Evolutionary conservation across 2,329 filamentous ascomycete species (phyloP).

Genomic region (Xylaria sp.): DNA sequence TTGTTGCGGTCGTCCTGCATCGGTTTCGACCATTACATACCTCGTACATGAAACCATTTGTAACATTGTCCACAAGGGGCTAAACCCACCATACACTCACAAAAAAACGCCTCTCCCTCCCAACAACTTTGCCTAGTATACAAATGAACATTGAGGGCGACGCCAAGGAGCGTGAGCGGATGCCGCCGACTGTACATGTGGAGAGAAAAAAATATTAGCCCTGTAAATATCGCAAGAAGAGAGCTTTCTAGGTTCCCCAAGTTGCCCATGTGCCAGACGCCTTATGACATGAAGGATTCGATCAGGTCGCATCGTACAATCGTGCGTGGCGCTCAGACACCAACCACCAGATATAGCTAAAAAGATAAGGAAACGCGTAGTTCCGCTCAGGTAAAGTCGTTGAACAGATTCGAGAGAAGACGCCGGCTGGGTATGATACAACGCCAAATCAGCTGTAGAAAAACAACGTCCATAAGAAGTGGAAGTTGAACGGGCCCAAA

Average conservation of each 20-base stretch:
- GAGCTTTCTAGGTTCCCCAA: slow-evolving; percentile 30
- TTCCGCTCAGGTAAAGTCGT: slow-evolving; percentile 36
- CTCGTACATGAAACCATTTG: slow-evolving; percentile 39
- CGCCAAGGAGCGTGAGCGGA: slow-evolving; percentile 39
- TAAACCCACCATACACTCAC: slow-evolving; percentile 34
- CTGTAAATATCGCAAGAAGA: slow-evolving; percentile 42
- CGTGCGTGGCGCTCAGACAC: slow-evolving; percentile 29
- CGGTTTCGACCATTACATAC: slow-evolving; percentile 32
- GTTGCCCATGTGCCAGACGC: slow-evolving; percentile 39
- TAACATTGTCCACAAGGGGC: slow-evolving; percentile 34
- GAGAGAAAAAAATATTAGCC: slow-evolving; percentile 36
- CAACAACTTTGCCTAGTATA: slow-evolving; percentile 40
- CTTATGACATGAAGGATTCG: slow-evolving; percentile 35
- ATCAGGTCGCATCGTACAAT: slow-evolving; percentile 40
- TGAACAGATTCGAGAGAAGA: slow-evolving; percentile 36
- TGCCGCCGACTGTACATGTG: slow-evolving; percentile 34
- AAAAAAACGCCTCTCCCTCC: slow-evolving; percentile 35
- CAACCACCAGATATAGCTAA: slow-evolving; percentile 18
- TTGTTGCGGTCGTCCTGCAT: slow-evolving; percentile 18
- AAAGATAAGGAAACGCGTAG: slow-evolving; percentile 22
- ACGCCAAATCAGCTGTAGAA: slow-evolving; percentile 36
- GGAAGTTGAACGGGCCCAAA: slow-evolving; percentile 23
- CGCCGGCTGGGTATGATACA: slow-evolving; percentile 41
- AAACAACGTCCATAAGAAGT: slow-evolving; percentile 32
- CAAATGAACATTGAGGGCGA: slow-evolving; percentile 39